phyloP scores from a whole-genome alignment of 2,329 filamentous ascomycete species.

The Sphaceloma murrayae region DNA sequence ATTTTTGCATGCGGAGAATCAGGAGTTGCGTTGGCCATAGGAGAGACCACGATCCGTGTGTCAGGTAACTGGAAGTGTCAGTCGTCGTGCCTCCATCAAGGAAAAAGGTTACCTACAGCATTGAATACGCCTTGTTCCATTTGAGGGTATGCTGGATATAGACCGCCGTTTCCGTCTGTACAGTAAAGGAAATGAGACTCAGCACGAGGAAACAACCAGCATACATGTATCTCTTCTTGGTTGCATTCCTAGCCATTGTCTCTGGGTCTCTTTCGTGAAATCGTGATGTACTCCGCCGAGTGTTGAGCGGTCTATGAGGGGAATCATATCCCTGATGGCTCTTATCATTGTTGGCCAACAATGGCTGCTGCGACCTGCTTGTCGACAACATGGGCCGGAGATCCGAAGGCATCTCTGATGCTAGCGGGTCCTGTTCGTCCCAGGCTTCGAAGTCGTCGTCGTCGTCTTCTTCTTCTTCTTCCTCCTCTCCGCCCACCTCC shows the following conservation, averaged over 20 bases:
- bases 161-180: conserved; percentile 91
- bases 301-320: conserved; percentile 33
- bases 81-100: too few relatives aligned
- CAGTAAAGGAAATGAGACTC: conserved; percentile 76
- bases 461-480: conserved; percentile 21
- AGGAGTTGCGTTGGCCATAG: conserved; percentile 80
- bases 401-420: conserved; percentile 41
- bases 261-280: conserved; percentile 70
- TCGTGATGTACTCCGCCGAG: conserved; percentile 50
- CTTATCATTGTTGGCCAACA: conserved; percentile 42
- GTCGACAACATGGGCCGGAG: conserved; percentile 34
- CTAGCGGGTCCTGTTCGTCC: conserved; percentile 32
- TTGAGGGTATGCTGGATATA: conserved; percentile 86
- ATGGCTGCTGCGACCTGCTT: conserved; percentile 41
- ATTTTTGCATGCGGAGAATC: conserved; percentile 69
- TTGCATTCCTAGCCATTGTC: conserved; percentile 51
- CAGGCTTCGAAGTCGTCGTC: conserved; percentile 37
- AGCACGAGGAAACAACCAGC: conserved; percentile 74
- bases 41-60: conserved; percentile 85
- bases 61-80: conserved; percentile 55
- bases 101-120: conserved; percentile 54
- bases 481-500: too few relatives aligned
- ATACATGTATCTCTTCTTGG: conserved; percentile 75
- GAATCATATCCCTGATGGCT: conserved; percentile 31
- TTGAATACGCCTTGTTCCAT: conserved; percentile 99